Conservation (phyloP, 2,329 filamentous ascomycete genomes). For the Leptodontidium sp. region DNA sequence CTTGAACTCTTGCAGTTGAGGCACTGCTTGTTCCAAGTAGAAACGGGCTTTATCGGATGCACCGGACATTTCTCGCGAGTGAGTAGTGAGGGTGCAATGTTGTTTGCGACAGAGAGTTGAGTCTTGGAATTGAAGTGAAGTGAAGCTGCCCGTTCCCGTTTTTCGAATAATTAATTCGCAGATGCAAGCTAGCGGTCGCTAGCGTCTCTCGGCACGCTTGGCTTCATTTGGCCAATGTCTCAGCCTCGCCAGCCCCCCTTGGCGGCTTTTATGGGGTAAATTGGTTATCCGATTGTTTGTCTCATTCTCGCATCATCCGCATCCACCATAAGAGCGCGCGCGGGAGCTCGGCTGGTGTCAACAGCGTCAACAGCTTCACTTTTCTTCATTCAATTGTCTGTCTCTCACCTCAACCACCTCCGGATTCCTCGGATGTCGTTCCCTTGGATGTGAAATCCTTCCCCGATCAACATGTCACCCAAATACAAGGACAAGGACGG, state of each 20-base stretch:
- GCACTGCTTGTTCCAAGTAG: slow-evolving; percentile 90
- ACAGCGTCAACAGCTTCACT: slow-evolving; percentile 12
- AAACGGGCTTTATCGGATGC: slow-evolving; percentile 95
- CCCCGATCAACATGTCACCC: slow-evolving; percentile 50
- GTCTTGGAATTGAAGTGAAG: neutral
- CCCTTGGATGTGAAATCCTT: slow-evolving; percentile 44
- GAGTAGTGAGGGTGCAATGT: neutral
- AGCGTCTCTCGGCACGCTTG: neutral
- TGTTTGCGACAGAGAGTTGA: slow-evolving; percentile 1
- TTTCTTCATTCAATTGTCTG: slow-evolving; percentile 25
- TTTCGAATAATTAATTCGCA: neutral
- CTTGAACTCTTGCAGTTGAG: slow-evolving; percentile 91
- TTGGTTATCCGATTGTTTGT: slow-evolving; percentile 1
- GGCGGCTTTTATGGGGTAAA: slow-evolving; percentile 14
- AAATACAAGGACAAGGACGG: slow-evolving; percentile 69
- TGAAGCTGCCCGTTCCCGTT: slow-evolving; percentile 1
- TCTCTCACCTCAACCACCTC: slow-evolving; percentile 28
- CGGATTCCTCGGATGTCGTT: slow-evolving; percentile 42
- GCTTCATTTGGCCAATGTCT: slow-evolving; percentile 9
- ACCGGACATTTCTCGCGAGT: slow-evolving; percentile 68
- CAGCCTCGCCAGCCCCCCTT: slow-evolving; percentile 17
- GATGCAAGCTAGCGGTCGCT: slow-evolving; percentile 7
- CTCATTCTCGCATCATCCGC: slow-evolving; percentile 10
- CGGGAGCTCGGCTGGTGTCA: neutral
- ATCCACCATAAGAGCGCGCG: neutral